A percentile compares a stretch with the other conserved stretches of the same genome.
Evolutionary conservation across 75 land plant species (phyloP).

Genomic region (Sequoia sempervirens): DNA sequence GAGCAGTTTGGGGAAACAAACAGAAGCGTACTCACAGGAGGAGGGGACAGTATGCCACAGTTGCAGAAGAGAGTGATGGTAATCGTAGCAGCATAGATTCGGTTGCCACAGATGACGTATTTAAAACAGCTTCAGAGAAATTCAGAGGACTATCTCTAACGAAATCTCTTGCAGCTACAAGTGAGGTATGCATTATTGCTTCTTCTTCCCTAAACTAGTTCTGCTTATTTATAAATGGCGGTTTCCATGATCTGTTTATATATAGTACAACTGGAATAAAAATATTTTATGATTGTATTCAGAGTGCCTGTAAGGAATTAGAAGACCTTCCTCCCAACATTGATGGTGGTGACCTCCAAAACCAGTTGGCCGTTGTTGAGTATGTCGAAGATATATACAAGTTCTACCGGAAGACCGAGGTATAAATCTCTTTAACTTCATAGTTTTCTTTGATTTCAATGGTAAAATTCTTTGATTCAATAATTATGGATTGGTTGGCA

Average conservation of each 20-base stretch:
- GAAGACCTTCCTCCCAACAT: constrained; percentile 48
- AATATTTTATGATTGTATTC: constrained; percentile 1
- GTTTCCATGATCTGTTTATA: background rate
- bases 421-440: background rate
- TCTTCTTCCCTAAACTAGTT: background rate
- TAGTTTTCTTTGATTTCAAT: background rate
- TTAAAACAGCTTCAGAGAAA: background rate
- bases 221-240: background rate
- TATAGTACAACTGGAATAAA: background rate
- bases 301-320: constrained; percentile 62
- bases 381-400: constrained; percentile 93
- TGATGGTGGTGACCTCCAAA: constrained; percentile 60
- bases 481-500: background rate
- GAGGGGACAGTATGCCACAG: background rate
- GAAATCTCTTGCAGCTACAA: constrained; percentile 56
- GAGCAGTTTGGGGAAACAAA: constrained; percentile 3
- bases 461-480: background rate
- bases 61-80: background rate
- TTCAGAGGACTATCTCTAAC: constrained; percentile 14
- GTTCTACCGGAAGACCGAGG: constrained; percentile 72
- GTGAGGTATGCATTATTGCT: constrained; percentile 35
- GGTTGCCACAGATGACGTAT: background rate
- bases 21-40: constrained; percentile 1
- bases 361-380: constrained; percentile 81
- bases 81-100: background rate